A percentile compares a stretch with the other conserved stretches of the same genome.
These are phyloP conservation scores for Besnoitia besnoiti DNA, from an alignment of 169 alveolate species.

Conservation along the genomic window DNA sequence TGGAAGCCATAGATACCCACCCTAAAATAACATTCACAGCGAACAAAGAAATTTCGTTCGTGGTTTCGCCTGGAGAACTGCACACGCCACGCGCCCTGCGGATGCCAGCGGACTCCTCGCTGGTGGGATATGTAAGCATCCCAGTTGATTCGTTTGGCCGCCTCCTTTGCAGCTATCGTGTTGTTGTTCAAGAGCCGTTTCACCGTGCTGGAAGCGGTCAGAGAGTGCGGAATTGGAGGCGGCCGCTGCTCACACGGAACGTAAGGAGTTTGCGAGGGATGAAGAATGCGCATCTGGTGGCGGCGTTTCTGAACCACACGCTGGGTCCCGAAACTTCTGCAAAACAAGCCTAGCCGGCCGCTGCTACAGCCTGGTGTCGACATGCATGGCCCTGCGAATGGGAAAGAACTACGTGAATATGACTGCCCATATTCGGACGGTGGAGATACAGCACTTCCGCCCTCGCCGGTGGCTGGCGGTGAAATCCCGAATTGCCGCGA, in stretches of 20 bases:
- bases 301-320: conserved; percentile 61
- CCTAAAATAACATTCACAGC: conserved; percentile 81
- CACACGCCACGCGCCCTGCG: conserved; percentile 90
- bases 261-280: conserved; percentile 37
- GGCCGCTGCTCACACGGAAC: conserved; percentile 42
- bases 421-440: no score
- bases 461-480: no score
- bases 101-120: conserved; percentile 90
- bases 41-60: conserved; percentile 87
- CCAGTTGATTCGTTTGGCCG: conserved; percentile 84
- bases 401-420: no score
- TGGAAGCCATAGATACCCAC: conserved; percentile 81
- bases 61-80: conserved; percentile 82
- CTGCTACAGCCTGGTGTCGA: no score
- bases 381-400: no score
- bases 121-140: conserved; percentile 82
- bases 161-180: conserved; percentile 79
- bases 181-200: conserved; percentile 81
- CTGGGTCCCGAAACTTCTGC: conserved; percentile 58
- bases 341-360: no score
- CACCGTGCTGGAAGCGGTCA: conserved; percentile 81
- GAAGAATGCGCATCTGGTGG: conserved; percentile 46
- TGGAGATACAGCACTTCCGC: no score
- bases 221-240: conserved; percentile 82
- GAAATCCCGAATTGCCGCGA: no score